Conservation (phyloP, 768 basidiomycete genomes). For the Lactarius pseudohatsudake region DNA sequence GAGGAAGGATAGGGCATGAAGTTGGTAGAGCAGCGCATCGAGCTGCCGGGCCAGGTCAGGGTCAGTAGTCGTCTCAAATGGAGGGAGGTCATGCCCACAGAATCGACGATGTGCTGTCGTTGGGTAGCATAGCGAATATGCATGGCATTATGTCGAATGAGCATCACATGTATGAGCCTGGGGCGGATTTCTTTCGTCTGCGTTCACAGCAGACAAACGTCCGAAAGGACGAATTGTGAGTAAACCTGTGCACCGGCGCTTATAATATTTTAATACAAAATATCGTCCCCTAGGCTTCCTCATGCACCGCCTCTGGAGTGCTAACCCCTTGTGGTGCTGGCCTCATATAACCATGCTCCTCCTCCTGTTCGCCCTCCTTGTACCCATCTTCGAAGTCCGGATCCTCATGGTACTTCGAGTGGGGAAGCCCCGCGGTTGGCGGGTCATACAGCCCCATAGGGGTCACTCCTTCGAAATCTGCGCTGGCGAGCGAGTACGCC, state of each 20-base stretch:
- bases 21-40: conserved; percentile 67
- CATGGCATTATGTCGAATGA: conserved; percentile 44
- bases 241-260: conserved; percentile 12
- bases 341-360: not conserved
- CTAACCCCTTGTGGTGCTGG: not conserved
- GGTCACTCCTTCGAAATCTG: conserved; percentile 4
- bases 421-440: not conserved
- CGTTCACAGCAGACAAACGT: conserved; percentile 20
- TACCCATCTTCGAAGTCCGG: not conserved
- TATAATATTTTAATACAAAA: not conserved
- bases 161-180: conserved; percentile 32
- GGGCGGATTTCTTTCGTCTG: conserved; percentile 6
- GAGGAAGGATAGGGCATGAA: conserved; percentile 76
- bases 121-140: conserved; percentile 50
- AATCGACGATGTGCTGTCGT: conserved; percentile 67
- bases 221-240: conserved; percentile 11
- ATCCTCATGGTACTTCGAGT: not conserved
- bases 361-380: not conserved
- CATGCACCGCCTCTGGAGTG: not conserved
- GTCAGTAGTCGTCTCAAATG: conserved; percentile 20
- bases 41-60: conserved; percentile 44
- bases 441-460: conserved; percentile 5
- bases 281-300: not conserved
- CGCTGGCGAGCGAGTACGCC: not conserved
- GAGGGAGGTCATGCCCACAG: conserved; percentile 43